Evolutionary conservation across 2,329 filamentous ascomycete species (phyloP).

Genomic region (Hypoxylon sp.): DNA sequence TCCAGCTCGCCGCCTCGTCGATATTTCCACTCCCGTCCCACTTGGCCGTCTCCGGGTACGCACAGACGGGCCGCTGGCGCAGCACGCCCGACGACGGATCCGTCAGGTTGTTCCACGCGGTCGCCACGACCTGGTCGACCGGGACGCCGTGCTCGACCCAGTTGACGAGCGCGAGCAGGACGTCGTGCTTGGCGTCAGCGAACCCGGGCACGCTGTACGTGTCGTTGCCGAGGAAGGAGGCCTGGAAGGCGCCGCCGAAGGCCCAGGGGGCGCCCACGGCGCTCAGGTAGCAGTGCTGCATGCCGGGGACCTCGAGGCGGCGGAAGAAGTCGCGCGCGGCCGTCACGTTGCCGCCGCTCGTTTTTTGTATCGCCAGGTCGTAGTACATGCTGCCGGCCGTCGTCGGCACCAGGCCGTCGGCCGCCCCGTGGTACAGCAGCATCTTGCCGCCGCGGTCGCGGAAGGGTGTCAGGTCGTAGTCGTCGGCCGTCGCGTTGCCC

Average conservation of each 20-base stretch:
- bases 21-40: conserved; percentile 53
- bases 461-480: conserved; percentile 56
- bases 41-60: conserved; percentile 53
- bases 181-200: conserved; percentile 53
- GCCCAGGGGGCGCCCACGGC: conserved; percentile 57
- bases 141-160: conserved; percentile 54
- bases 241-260: conserved; percentile 52
- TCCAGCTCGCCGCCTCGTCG: conserved; percentile 52
- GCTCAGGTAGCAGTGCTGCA: conserved; percentile 60
- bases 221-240: conserved; percentile 45
- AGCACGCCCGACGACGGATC: conserved; percentile 53
- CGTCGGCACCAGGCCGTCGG: conserved; percentile 56
- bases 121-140: conserved; percentile 52
- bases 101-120: conserved; percentile 48
- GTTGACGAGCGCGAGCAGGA: conserved; percentile 53
- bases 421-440: conserved; percentile 60
- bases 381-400: conserved; percentile 53
- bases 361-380: conserved; percentile 45
- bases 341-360: conserved; percentile 47
- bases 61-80: conserved; percentile 61
- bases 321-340: conserved; percentile 62
- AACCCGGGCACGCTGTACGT: conserved; percentile 54
- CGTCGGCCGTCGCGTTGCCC: conserved; percentile 54
- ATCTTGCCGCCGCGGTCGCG: conserved; percentile 57
- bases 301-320: conserved; percentile 65